Base-by-base conservation (phyloP, 75 land plant genomes). In the Gnetum montanum region DNA sequence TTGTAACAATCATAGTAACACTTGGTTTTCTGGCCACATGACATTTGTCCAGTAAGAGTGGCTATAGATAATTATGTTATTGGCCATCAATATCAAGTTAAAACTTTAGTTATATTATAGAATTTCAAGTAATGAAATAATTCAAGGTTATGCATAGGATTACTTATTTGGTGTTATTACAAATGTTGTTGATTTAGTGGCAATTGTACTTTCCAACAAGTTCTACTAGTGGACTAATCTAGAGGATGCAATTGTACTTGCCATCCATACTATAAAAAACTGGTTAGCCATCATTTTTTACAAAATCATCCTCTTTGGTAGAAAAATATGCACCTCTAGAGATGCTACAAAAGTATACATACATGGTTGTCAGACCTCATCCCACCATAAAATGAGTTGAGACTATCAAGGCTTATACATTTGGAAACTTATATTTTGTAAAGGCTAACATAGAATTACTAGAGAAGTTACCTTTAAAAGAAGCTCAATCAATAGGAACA, bases 201-300 rank as follows among this genome's bases (percentile, higher is more conserved):
- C 98, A 46, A 95, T 90, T 44, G 44, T 88, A 20, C 78, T 93
- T 57, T 95, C 82, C 11, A 80, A 93, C 40, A 59, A 57, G 54
- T 77, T 77, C 30, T 74, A 60, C 46, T 88, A 90, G 96, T 88
- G 98, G 95, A 82, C 89, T 29, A 95, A 93, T 34, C 98, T 95
- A 38, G 61, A 50, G 41, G 98, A 95, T 35, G 98, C 95, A 24
- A 85, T 93, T 28, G 11, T 75, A 47, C 83, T 92, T 41, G 98
- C 98, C 4, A 10, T 89, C 16, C 89, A 93, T 61, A 88, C 98
- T 27, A 80, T 93, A 31, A 13, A 68, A 18, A 85, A 88, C 50
- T 93, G 98, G 98, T 82, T 82, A 47, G 72, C 57, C 34, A 88
- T 90, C 29, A 84, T 93, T 15, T 24, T 82, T 23, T 90, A 93